Evolutionary conservation across 495 filamentous ascomycete genomes (phyloP), one percentile per base, ranked within the genome.

Genomic region (Bryoglossum gracile): DNA sequence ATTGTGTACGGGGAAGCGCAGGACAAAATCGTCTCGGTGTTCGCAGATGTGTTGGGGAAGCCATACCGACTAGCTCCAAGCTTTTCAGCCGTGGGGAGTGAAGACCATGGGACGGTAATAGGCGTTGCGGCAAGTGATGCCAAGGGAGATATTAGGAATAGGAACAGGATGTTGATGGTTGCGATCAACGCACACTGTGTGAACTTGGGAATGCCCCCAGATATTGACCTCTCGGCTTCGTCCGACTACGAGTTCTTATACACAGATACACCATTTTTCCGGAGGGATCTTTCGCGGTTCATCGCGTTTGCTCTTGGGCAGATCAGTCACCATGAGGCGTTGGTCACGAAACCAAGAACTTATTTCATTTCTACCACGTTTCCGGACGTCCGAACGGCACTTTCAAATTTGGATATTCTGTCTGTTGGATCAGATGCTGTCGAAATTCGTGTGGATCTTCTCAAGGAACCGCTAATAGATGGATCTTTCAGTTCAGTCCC

Each of bases 321-420:
- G 66, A 76, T 81, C 37, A 76, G 75, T 47, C 82, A 82, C 25
- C 85, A 90, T 60, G 81, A 82, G 51, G 79, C 83, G 28, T 65
- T 92, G 50, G 78, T 84, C 63, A 80, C 77, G 32, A 90, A 89
- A 57, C 74, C 75, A 23, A 72, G 85, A 36, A 90, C 86, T 0
- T 89, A 84, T 61, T 80, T 89, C 54, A 88, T 92, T 48, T 89
- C 86, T 32, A 88, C 85, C 0, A 92, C 87, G 2, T 92, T 92
- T 51, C 84, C 87, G 0, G 86, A 90, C 61, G 86, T 92, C 3
- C 83, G 80, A 56, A 81, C 86, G 24, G 86, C 85, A n/a, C 66
- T 90, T 45, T 83, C 87, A 1, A 90, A 89, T 62, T 70, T 92
- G 35, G 84, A 90, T 66, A 88, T 90, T 51, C 68, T 90, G 13